Conservation (phyloP, 2,329 filamentous ascomycete species). For the Tolypocladium ovalisporum region DNA sequence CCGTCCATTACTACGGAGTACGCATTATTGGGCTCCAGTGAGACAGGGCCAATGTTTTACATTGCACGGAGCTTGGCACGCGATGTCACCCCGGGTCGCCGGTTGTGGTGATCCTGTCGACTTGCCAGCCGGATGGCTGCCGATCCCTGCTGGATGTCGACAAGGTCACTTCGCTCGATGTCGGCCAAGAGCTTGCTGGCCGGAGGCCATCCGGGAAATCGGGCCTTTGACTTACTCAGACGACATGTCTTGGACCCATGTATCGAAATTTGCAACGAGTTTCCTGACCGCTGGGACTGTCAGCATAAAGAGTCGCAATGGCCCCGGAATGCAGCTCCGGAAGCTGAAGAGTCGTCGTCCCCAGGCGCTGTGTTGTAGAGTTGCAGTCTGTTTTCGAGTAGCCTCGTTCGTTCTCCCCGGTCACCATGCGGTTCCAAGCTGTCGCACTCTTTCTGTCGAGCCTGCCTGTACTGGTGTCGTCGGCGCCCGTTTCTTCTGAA, state of each 20-base stretch:
- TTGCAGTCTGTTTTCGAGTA: neutral
- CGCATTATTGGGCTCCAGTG: neutral
- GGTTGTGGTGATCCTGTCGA: neutral
- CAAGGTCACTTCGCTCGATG: neutral
- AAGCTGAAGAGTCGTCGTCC: neutral
- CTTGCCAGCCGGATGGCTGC: too few species aligned
- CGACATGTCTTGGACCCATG: neutral
- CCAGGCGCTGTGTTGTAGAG: neutral
- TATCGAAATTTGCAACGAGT: neutral
- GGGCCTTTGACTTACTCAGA: neutral
- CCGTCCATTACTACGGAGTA: neutral
- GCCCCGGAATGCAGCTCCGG: neutral
- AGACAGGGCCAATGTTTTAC: neutral
- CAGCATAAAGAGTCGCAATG: neutral
- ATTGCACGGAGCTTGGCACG: neutral
- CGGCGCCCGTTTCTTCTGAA: conserved; percentile 4
- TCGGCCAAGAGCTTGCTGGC: too few species aligned
- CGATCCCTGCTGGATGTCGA: neutral
- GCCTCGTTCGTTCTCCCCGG: neutral
- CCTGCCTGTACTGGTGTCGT: conserved; percentile 7
- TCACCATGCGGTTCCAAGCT: conserved; percentile 7
- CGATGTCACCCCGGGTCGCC: neutral
- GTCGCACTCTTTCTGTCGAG: conserved; percentile 3
- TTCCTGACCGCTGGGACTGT: neutral
- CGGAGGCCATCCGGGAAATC: neutral